phyloP scores from a whole-genome alignment of 257 asterid species.

The Capsicum chinense region DNA sequence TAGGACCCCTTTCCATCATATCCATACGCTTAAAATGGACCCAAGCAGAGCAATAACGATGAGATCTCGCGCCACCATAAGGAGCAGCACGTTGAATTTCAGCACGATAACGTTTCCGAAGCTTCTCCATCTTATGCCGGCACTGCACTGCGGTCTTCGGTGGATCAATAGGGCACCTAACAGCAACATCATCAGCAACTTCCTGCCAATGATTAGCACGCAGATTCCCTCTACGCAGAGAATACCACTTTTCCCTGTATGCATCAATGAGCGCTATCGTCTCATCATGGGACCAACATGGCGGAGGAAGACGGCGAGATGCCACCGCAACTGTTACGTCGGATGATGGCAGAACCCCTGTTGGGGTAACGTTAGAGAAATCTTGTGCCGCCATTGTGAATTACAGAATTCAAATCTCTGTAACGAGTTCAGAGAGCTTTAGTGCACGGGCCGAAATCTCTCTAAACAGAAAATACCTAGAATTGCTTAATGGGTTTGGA shows the following conservation, averaged over 20 bases:
- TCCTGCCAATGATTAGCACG: conserved; percentile 96
- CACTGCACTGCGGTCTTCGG: conserved; percentile 93
- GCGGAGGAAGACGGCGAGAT: conserved; percentile 91
- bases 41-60: conserved; percentile 81
- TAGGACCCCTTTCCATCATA: conserved; percentile 84
- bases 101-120: conserved; percentile 83
- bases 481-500: background rate
- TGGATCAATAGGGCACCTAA: conserved; percentile 53
- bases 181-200: conserved; percentile 84
- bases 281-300: conserved; percentile 97
- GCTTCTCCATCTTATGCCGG: conserved; percentile 99
- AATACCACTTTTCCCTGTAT: conserved; percentile 84
- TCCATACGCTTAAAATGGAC: conserved; percentile 86
- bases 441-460: background rate
- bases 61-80: conserved; percentile 60
- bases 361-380: conserved; percentile 40
- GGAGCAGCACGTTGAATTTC: conserved; percentile 93
- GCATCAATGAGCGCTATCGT: conserved; percentile 80
- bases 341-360: conserved; percentile 46
- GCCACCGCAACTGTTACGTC: conserved; percentile 48
- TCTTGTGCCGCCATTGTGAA: conserved; percentile 45
- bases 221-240: conserved; percentile 93
- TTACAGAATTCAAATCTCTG: no score
- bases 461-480: background rate
- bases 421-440: no score